These are phyloP conservation scores for Orbilia blumenaviensis DNA, from an alignment of 2,329 filamentous ascomycete genomes.

Conservation along the genomic window DNA sequence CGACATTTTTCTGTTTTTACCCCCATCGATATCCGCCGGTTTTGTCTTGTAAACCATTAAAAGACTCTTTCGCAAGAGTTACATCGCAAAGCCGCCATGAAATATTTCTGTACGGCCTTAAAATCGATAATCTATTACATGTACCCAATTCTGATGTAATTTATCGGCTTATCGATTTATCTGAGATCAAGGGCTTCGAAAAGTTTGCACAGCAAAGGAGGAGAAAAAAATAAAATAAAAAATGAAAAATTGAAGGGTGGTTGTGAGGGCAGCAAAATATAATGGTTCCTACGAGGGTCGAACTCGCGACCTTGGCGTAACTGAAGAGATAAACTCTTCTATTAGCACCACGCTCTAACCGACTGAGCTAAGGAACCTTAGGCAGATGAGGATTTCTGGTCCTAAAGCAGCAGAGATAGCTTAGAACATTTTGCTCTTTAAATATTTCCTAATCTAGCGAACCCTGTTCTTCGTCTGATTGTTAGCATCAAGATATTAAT, in stretches of 20 bases:
- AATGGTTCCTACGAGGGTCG: conserved; percentile 12
- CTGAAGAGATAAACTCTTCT: neutral
- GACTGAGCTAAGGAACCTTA: conserved; percentile 19
- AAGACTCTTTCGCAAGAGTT: neutral
- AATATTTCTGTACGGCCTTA: neutral
- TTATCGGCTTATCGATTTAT: neutral
- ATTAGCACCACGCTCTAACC: conserved; percentile 22
- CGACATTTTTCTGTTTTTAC: neutral
- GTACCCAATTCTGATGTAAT: neutral
- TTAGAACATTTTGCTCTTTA: neutral
- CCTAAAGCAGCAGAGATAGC: neutral
- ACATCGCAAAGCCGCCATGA: neutral
- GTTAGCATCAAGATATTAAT: neutral
- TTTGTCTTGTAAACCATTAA: too few relatives aligned
- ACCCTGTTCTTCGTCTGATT: neutral
- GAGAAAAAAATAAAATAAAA: neutral
- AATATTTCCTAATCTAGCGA: neutral
- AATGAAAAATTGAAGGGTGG: too few relatives aligned
- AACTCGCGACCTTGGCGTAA: conserved; percentile 18
- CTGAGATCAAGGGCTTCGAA: neutral
- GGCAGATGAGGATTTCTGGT: neutral
- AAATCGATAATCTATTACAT: neutral
- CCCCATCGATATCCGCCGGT: neutral
- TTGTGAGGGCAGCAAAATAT: too few relatives aligned
- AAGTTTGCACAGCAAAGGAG: neutral